phyloP scores from a whole-genome alignment of 495 filamentous ascomycete genomes.

The Entonaema liquescens region DNA sequence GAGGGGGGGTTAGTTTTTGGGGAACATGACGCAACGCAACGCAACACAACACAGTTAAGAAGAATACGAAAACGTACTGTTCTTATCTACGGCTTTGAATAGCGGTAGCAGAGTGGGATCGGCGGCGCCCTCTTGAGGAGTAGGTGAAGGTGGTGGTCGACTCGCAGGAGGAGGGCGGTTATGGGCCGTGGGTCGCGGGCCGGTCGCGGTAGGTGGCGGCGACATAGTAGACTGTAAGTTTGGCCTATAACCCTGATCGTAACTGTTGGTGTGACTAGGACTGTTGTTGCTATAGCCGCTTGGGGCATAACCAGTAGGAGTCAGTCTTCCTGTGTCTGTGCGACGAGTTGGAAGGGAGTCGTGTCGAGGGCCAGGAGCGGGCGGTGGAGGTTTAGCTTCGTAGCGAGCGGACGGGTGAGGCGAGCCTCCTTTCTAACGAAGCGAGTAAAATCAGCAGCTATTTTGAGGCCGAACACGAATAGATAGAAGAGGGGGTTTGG shows the following conservation, averaged over 20 bases:
- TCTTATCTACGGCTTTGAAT: slow-evolving; percentile 91
- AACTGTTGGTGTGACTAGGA: slow-evolving; percentile 16
- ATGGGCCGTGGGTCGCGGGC: slow-evolving; percentile 58
- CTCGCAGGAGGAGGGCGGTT: slow-evolving; percentile 64
- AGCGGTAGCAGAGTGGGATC: slow-evolving; percentile 83
- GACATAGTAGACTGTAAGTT: slow-evolving; percentile 42
- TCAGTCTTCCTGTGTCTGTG: slow-evolving; percentile 46
- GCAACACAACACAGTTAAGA: too few species aligned
- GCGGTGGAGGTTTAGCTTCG: slow-evolving; percentile 49
- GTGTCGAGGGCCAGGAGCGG: slow-evolving; percentile 29
- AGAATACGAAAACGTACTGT: slow-evolving; percentile 59
- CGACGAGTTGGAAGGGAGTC: slow-evolving; percentile 45
- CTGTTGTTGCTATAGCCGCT: slow-evolving; percentile 23
- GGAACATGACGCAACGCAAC: too few species aligned
- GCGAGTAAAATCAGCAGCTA: slow-evolving; percentile 28
- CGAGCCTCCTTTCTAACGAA: slow-evolving; percentile 47
- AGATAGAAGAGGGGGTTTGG: slow-evolving; percentile 34
- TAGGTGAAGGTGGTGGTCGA: slow-evolving; percentile 71
- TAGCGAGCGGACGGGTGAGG: slow-evolving; percentile 47
- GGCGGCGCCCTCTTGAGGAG: slow-evolving; percentile 65
- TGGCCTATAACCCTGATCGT: slow-evolving; percentile 39
- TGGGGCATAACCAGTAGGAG: slow-evolving; percentile 47
- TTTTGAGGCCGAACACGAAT: slow-evolving; percentile 1
- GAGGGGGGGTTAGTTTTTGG: slow-evolving; percentile 3
- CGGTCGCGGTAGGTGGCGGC: slow-evolving; percentile 54